These are phyloP conservation scores for Sclerotinia minor DNA, from an alignment of 2,329 filamentous ascomycete species.

Conservation along the genomic window DNA sequence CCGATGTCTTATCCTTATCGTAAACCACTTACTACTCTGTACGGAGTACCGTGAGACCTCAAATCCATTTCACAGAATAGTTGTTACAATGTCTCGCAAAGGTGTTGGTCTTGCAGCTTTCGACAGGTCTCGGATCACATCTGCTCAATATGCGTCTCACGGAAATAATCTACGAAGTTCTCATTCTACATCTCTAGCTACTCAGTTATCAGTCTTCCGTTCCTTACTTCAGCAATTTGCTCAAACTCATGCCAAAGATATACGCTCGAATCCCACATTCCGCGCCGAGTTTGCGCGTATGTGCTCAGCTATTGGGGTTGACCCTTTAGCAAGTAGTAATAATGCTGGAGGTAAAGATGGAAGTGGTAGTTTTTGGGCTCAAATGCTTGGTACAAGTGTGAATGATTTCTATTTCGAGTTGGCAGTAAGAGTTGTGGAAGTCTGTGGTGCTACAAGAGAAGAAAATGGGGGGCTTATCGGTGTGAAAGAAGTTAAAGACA, in stretches of 20 bases:
- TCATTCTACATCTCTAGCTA: constrained; percentile 83
- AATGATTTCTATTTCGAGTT: constrained; percentile 99
- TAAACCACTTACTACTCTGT: not conserved
- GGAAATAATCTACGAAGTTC: constrained; percentile 81
- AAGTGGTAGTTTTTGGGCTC: constrained; percentile 79
- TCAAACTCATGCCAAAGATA: constrained; percentile 90
- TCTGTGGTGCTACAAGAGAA: constrained; percentile 79
- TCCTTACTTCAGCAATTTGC: constrained; percentile 94
- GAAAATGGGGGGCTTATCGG: constrained; percentile 94
- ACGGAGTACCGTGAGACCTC: not conserved
- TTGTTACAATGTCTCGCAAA: constrained; percentile 63
- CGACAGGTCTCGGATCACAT: constrained; percentile 78
- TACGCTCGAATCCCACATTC: constrained; percentile 91
- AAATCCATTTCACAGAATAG: constrained; percentile 5
- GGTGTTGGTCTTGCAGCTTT: constrained; percentile 91
- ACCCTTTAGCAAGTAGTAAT: constrained; percentile 77
- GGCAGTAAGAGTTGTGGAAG: constrained; percentile 90
- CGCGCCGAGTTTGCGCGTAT: constrained; percentile 97
- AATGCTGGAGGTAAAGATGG: constrained; percentile 50
- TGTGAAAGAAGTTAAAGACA: constrained; percentile 75
- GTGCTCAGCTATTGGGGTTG: constrained; percentile 95
- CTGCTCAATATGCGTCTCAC: constrained; percentile 86
- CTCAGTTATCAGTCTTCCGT: constrained; percentile 94
- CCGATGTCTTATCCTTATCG: constrained; percentile 22
- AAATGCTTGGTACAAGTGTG: constrained; percentile 85